These are phyloP conservation scores for Monilinia fructicola DNA, from an alignment of 2,329 filamentous ascomycete species.

Conservation along the genomic window DNA sequence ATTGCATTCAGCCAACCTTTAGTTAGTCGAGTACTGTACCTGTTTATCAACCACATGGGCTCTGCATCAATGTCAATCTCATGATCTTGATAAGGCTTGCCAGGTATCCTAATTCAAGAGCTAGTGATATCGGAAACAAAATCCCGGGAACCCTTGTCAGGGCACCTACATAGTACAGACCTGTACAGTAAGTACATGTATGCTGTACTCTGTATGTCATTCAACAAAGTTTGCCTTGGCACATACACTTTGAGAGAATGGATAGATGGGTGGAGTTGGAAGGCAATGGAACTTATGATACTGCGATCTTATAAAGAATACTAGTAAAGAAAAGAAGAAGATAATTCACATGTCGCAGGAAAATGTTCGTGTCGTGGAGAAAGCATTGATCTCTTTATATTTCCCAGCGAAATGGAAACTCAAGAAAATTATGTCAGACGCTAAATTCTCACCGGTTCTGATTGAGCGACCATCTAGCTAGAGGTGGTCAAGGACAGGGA, in stretches of 20 bases:
- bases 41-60: background rate
- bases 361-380: no score
- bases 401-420: background rate
- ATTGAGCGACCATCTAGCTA: background rate
- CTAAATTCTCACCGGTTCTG: background rate
- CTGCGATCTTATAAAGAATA: no score
- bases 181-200: no score
- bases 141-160: background rate
- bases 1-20: background rate
- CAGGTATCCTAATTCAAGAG: background rate
- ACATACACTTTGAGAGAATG: no score
- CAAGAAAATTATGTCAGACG: background rate
- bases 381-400: background rate
- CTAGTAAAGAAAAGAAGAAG: background rate
- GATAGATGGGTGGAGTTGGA: no score
- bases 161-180: background rate
- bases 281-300: no score
- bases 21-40: no score
- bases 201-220: background rate
- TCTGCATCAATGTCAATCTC: background rate
- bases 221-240: background rate
- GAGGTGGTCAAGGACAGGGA: no score
- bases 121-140: background rate
- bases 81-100: background rate
- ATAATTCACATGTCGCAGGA: background rate